phyloP scores from a whole-genome alignment of 1,284 basidiomycete genomes.

The Melampsora occidentalis region DNA sequence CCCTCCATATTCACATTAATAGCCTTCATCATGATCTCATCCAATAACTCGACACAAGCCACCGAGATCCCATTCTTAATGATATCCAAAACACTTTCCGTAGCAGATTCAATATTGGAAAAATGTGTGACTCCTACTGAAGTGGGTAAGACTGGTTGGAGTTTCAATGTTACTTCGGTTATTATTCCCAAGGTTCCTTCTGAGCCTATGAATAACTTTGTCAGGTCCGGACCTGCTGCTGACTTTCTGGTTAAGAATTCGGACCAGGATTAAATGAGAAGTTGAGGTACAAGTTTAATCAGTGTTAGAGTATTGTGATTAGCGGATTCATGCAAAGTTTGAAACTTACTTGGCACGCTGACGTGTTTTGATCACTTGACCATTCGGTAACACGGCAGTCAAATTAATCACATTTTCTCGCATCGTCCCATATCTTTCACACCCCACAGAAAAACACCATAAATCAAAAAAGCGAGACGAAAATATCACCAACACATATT shows the following conservation, averaged over 20 bases:
- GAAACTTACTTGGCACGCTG: slow-evolving; percentile 61
- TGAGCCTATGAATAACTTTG: slow-evolving; percentile 88
- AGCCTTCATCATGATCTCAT: slow-evolving; percentile 42
- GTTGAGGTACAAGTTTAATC: background rate
- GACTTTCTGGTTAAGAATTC: slow-evolving; percentile 63
- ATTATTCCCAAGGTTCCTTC: slow-evolving; percentile 92
- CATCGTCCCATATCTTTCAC: slow-evolving; percentile 51
- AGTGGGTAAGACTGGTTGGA: slow-evolving; percentile 76
- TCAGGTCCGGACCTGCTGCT: slow-evolving; percentile 83
- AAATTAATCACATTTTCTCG: slow-evolving; percentile 61
- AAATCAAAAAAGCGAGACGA: too few relatives aligned
- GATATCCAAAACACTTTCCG: slow-evolving; percentile 70
- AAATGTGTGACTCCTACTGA: slow-evolving; percentile 59
- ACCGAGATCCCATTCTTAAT: slow-evolving; percentile 58
- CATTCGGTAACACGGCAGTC: slow-evolving; percentile 70
- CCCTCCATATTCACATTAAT: slow-evolving; percentile 22
- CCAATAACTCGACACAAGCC: slow-evolving; percentile 57
- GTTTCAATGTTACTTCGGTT: slow-evolving; percentile 69
- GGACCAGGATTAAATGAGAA: background rate
- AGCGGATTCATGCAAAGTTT: background rate
- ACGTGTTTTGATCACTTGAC: slow-evolving; percentile 89
- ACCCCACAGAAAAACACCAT: slow-evolving; percentile 30
- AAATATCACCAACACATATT: too few relatives aligned
- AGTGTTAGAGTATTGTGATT: too few relatives aligned
- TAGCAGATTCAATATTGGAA: slow-evolving; percentile 59